A percentile compares a stretch with the other conserved stretches of the same genome.
Conservation (phyloP, 306 rosid genomes). For the Rosa persica region DNA sequence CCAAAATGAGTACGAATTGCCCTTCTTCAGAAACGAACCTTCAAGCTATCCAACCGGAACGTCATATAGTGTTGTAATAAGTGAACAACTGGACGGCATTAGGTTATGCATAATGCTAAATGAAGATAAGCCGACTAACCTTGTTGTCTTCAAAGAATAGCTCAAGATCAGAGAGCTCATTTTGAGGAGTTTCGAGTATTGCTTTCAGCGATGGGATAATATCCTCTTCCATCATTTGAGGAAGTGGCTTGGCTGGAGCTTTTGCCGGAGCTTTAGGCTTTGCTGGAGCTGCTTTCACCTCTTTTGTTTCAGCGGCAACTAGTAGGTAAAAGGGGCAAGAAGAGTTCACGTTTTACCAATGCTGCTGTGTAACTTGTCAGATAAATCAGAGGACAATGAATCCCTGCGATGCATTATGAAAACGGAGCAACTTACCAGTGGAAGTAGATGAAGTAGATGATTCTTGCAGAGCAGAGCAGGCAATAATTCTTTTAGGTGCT, state of each 20-base stretch:
- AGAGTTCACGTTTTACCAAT: constrained; percentile 16
- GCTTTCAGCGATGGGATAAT: constrained; percentile 76
- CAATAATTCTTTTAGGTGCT: constrained; percentile 39
- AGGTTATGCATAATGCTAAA: neutral
- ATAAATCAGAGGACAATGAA: constrained; percentile 5
- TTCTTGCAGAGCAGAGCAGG: constrained; percentile 85
- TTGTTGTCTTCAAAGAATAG: constrained; percentile 64
- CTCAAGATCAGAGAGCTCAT: constrained; percentile 64
- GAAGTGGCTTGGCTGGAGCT: constrained; percentile 66
- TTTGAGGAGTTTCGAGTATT: constrained; percentile 68
- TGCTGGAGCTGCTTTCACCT: constrained; percentile 54
- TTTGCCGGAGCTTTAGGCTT: constrained; percentile 73
- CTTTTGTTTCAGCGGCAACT: constrained; percentile 57
- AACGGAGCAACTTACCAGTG: constrained; percentile 44
- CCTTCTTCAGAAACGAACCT: constrained; percentile 72
- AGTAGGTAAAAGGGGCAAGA: constrained; percentile 14
- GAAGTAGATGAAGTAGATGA: constrained; percentile 77
- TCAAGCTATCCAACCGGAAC: constrained; percentile 57
- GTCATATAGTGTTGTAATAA: neutral
- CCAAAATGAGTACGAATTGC: constrained; percentile 70
- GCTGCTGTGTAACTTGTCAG: neutral
- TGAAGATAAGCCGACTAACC: constrained; percentile 38
- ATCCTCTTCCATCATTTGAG: constrained; percentile 91
- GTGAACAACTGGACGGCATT: neutral
- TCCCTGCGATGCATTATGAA: constrained; percentile 4